Evolutionary conservation across 2,329 filamentous ascomycete genomes (phyloP).

Genomic region (Ophioceras dolichostomum): DNA sequence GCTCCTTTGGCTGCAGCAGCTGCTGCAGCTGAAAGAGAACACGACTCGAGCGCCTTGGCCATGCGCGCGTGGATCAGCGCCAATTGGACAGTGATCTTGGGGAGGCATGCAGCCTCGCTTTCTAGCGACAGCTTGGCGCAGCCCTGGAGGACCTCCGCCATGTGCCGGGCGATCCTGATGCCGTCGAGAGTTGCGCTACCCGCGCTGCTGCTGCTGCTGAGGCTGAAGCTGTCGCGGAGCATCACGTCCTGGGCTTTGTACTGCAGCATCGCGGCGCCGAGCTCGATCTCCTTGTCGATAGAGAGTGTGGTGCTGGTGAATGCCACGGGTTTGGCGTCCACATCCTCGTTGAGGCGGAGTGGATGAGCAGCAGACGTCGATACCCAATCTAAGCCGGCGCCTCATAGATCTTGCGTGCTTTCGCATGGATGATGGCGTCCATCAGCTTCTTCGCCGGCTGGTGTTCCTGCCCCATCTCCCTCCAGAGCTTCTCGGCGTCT

Average conservation of each 20-base stretch:
- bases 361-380: too few species aligned
- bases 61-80: not conserved
- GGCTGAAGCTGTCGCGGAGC: not conserved
- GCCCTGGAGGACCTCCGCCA: not conserved
- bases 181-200: too few species aligned
- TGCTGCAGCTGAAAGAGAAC: too few species aligned
- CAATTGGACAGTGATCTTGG: not conserved
- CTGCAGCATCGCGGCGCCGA: not conserved
- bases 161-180: not conserved
- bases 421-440: not conserved
- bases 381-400: too few species aligned
- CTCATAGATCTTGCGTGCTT: too few species aligned
- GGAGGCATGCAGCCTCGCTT: not conserved
- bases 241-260: not conserved
- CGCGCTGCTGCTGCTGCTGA: not conserved
- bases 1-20: too few species aligned
- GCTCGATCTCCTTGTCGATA: not conserved
- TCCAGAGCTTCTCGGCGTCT: not conserved
- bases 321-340: not conserved
- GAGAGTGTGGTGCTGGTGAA: not conserved
- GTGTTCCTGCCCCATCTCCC: not conserved
- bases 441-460: not conserved
- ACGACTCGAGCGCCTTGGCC: constrained; percentile 1
- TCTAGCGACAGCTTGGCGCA: not conserved
- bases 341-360: not conserved